These are phyloP conservation scores for Xylaria sp. DNA, from an alignment of 2,329 filamentous ascomycete species.

Conservation along the genomic window DNA sequence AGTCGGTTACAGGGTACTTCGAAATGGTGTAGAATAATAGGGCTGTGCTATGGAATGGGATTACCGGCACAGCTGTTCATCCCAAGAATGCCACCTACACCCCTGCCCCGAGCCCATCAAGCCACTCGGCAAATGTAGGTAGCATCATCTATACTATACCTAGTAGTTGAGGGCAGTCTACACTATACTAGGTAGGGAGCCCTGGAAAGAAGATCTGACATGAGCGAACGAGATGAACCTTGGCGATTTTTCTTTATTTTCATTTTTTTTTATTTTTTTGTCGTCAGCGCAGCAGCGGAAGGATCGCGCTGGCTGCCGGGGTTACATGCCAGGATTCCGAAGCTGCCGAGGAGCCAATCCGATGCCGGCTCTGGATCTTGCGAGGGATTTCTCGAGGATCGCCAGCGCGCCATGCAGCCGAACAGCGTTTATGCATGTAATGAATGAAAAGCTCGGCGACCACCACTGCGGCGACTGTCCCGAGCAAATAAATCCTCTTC, in stretches of 20 bases:
- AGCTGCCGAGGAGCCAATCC: slow-evolving; percentile 41
- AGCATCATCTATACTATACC: background rate
- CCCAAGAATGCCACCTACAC: background rate
- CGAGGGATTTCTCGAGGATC: slow-evolving; percentile 31
- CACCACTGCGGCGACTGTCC: background rate
- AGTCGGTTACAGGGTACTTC: slow-evolving; percentile 6
- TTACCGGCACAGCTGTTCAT: background rate
- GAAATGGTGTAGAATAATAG: slow-evolving; percentile 4
- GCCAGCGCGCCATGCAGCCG: slow-evolving; percentile 27
- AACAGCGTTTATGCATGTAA: slow-evolving; percentile 34
- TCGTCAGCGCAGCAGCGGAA: slow-evolving; percentile 26
- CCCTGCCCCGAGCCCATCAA: slow-evolving; percentile 28
- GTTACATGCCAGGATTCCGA: slow-evolving; percentile 43
- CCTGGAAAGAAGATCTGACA: slow-evolving; percentile 19
- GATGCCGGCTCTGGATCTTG: slow-evolving; percentile 10
- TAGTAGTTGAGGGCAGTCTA: background rate
- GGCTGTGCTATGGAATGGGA: slow-evolving; percentile 23
- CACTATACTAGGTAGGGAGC: background rate
- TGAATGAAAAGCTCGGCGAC: slow-evolving; percentile 18
- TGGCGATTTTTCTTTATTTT: background rate
- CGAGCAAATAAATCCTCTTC: background rate
- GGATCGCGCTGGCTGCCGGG: slow-evolving; percentile 30
- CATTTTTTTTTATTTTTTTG: background rate
- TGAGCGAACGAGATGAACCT: slow-evolving; percentile 18
- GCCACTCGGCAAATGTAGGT: slow-evolving; percentile 27